Evolutionary conservation across 2,329 filamentous ascomycete species (phyloP), one percentile per base, ranked within the genome.

Genomic region (Fusarium pseudoanthophilum): DNA sequence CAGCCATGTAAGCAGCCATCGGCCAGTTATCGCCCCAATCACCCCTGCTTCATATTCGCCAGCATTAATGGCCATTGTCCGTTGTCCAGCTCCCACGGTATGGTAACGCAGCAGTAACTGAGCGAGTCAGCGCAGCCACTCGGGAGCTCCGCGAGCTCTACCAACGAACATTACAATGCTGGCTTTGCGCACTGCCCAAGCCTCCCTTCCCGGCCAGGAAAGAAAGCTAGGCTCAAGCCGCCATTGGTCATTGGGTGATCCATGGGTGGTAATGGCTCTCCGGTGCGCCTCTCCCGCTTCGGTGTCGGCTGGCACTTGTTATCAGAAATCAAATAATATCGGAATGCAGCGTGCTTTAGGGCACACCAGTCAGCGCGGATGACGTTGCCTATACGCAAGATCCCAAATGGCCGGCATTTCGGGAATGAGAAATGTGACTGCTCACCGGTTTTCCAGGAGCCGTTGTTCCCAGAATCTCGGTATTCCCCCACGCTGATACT

Each of bases 401-500:
- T 64, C 72, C 72, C 65, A 74, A 73, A 60, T 64, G 55, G 69
- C 60, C 59, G 72, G 72, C 70, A 74, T 51, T 34, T 59, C 55
- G 36, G 65, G 55, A 65, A 57, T 68, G 45, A 56, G 51, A 73
- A 40, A 73, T 73, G 65, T 67, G 72, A 75, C 72, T 70, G 65
- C 72, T 74, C 72, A 75, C 72, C 72, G 72, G 72, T 75, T 72
- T 72, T 39, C 56, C 42, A 74, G 60, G 56, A 69, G 63, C 71
- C 71, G 71, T 74, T 74, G 71, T 66, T 74, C 56, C 71, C 68
- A 69, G 43, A 69, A 62, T 48, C 28, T 60, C 39, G 71, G 71
- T 72, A 72, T 57, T 69, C 68, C 71, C 71, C 71, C 71, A 74
- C 71, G 57, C 39, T 57, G 49, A 52, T 46, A 61, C 49, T 61